A percentile compares a stretch with the other conserved stretches of the same genome.
Conservation (phyloP, 1,284 basidiomycete species). For the Cryptococcus floricola region DNA sequence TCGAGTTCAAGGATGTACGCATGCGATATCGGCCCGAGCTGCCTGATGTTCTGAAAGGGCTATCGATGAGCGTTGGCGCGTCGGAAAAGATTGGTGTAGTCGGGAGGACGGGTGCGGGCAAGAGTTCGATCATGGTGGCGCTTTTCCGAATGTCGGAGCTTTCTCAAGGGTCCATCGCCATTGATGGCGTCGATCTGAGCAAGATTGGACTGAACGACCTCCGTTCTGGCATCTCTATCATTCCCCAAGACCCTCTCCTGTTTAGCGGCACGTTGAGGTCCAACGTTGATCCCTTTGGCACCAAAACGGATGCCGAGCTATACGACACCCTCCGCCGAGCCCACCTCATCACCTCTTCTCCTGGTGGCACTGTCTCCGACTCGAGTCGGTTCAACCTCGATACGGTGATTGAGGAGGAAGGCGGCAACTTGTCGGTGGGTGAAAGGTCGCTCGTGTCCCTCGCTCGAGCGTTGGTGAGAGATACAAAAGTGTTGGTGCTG, state of each 20-base stretch:
- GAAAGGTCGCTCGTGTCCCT: conserved; percentile 65
- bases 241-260: conserved; percentile 75
- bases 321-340: conserved; percentile 80
- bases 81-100: conserved; percentile 57
- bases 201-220: conserved; percentile 55
- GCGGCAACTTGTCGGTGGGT: conserved; percentile 67
- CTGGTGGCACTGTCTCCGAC: background rate
- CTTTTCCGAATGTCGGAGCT: conserved; percentile 53
- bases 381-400: conserved; percentile 66
- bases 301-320: conserved; percentile 67
- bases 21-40: conserved; percentile 54
- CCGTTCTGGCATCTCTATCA: conserved; percentile 57
- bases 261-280: conserved; percentile 59
- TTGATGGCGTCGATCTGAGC: conserved; percentile 51
- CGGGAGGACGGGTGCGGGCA: conserved; percentile 56
- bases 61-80: conserved; percentile 53
- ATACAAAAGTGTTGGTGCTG: conserved; percentile 57
- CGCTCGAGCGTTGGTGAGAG: conserved; percentile 61
- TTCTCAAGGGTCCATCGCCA: conserved; percentile 46
- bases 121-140: conserved; percentile 57
- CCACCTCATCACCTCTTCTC: conserved; percentile 57
- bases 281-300: conserved; percentile 69
- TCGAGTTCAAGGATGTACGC: conserved; percentile 48
- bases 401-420: conserved; percentile 77
- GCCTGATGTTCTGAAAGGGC: conserved; percentile 57